phyloP scores from a whole-genome alignment of 441 rosid species.

The Jatropha podagrica region DNA sequence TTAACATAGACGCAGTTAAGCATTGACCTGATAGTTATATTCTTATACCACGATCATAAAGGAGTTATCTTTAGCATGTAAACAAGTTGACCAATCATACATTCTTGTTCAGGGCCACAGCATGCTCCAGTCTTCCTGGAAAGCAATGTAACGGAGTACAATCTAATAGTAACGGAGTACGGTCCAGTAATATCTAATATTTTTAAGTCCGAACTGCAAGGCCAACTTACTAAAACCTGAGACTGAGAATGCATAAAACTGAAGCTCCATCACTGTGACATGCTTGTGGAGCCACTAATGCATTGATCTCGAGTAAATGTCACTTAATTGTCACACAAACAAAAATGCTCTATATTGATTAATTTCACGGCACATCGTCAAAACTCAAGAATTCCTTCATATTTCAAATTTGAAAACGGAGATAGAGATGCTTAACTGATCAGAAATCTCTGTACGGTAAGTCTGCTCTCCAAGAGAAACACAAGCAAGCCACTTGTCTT shows the following conservation, averaged over 20 bases:
- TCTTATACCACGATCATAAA: background rate
- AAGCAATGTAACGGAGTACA: too few species aligned
- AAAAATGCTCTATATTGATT: too few species aligned
- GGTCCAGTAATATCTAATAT: too few species aligned
- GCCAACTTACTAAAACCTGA: too few species aligned
- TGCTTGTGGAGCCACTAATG: background rate
- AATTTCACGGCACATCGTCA: background rate
- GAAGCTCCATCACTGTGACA: background rate
- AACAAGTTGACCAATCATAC: background rate
- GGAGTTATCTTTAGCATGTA: background rate
- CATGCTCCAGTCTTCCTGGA: too few species aligned
- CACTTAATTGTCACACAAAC: too few species aligned
- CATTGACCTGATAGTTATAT: background rate
- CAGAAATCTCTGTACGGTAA: constrained; percentile 70
- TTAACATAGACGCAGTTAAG: background rate
- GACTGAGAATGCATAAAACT: too few species aligned
- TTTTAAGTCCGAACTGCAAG: too few species aligned
- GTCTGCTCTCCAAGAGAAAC: constrained; percentile 90
- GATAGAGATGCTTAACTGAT: constrained; percentile 43
- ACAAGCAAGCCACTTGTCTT: constrained; percentile 89
- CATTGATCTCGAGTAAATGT: too few species aligned
- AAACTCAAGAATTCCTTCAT: background rate
- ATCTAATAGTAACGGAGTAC: too few species aligned
- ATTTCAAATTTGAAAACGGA: background rate
- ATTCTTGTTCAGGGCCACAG: too few species aligned